Conservation (phyloP, 208 protist species). For the Herpetomonas tarakana region DNA sequence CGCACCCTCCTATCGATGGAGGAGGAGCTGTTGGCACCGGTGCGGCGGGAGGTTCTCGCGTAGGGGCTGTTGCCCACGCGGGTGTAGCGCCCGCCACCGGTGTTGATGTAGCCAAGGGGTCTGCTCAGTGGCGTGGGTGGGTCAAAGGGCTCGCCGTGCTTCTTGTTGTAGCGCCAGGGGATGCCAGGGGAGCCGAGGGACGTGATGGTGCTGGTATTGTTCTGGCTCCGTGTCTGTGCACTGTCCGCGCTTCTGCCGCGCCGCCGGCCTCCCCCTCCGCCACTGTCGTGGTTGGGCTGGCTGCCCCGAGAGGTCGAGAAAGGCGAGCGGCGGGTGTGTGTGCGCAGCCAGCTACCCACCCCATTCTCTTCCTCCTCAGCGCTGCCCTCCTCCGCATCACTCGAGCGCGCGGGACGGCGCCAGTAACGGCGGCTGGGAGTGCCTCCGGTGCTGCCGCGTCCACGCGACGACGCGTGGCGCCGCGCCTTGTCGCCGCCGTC, state of each 20-base stretch:
- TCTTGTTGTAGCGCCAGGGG: conserved; percentile 51
- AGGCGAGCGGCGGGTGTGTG: not conserved
- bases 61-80: conserved; percentile 34
- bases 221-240: not conserved
- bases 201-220: conserved; percentile 1
- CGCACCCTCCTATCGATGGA: too few species aligned
- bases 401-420: conserved; percentile 1
- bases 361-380: not conserved
- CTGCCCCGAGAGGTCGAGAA: not conserved
- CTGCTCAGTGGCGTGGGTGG: conserved; percentile 35
- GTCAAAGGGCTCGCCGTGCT: conserved; percentile 18
- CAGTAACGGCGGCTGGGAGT: not conserved
- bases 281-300: not conserved
- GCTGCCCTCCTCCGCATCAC: not conserved
- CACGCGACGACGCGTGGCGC: too few species aligned
- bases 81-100: conserved; percentile 44
- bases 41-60: not conserved
- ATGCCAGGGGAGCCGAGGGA: conserved; percentile 25
- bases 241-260: conserved; percentile 3
- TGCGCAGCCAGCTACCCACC: not conserved
- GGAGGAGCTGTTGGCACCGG: too few species aligned
- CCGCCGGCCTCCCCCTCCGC: conserved; percentile 5
- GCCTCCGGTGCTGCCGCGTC: not conserved
- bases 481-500: not conserved
- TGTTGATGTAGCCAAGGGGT: conserved; percentile 63